These are phyloP conservation scores for Bidens hawaiensis DNA, from an alignment of 140 eudicot genomes.

Conservation along the genomic window DNA sequence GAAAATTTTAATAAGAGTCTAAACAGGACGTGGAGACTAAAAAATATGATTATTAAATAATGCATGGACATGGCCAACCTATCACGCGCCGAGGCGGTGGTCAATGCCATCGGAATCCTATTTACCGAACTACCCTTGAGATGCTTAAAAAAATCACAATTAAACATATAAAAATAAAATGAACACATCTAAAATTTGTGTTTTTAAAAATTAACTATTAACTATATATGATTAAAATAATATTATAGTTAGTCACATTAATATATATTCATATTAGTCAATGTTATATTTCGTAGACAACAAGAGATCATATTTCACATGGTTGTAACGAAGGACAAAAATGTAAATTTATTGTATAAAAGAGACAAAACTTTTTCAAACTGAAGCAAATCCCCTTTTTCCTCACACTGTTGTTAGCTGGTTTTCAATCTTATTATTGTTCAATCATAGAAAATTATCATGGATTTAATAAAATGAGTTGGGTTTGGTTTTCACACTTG, in stretches of 20 bases:
- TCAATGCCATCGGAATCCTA: slow-evolving; percentile 33
- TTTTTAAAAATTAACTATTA: background rate
- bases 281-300: background rate
- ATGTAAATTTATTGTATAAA: slow-evolving; percentile 29
- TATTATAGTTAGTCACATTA: background rate
- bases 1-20: background rate
- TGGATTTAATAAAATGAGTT: slow-evolving; percentile 14
- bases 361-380: slow-evolving; percentile 39
- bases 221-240: background rate
- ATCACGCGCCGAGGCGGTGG: slow-evolving; percentile 82
- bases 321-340: slow-evolving; percentile 9
- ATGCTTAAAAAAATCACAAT: no score
- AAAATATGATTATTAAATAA: background rate
- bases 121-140: slow-evolving; percentile 24
- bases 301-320: slow-evolving; percentile 21
- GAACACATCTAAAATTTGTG: background rate
- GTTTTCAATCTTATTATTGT: slow-evolving; percentile 20
- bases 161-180: background rate
- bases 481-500: slow-evolving; percentile 27
- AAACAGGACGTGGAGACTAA: slow-evolving; percentile 42
- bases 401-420: slow-evolving; percentile 27
- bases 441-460: slow-evolving; percentile 10
- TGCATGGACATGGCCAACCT: slow-evolving; percentile 50
- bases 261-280: slow-evolving; percentile 6
- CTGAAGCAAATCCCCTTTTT: slow-evolving; percentile 31